These are phyloP conservation scores for Phytophthora brassicae DNA, from an alignment of 352 stramenopile species.

Conservation along the genomic window DNA sequence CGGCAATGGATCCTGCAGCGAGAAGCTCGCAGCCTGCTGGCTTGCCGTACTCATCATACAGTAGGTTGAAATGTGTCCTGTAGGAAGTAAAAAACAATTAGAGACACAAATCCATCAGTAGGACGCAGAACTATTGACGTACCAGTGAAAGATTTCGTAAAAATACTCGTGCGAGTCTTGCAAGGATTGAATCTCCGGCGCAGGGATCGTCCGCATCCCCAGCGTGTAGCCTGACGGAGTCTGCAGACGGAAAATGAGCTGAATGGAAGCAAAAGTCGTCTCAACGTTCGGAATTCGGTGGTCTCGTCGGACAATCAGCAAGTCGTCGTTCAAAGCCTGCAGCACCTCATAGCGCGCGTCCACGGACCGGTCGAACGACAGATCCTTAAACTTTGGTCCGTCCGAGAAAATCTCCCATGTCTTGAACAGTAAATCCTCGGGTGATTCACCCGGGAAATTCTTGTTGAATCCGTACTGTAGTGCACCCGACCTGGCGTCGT, in stretches of 20 bases:
- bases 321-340: slow-evolving; percentile 61
- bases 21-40: slow-evolving; percentile 54
- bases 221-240: slow-evolving; percentile 57
- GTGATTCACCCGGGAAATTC: slow-evolving; percentile 31
- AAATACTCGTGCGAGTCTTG: slow-evolving; percentile 55
- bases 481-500: slow-evolving; percentile 23
- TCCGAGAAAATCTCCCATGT: slow-evolving; percentile 56
- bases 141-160: slow-evolving; percentile 68
- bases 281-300: slow-evolving; percentile 48
- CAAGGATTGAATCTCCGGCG: slow-evolving; percentile 49
- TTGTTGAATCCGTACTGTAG: slow-evolving; percentile 72
- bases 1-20: slow-evolving; percentile 47
- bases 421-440: slow-evolving; percentile 38
- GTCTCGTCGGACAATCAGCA: slow-evolving; percentile 61
- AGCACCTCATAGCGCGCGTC: slow-evolving; percentile 51
- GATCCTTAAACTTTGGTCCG: slow-evolving; percentile 37
- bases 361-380: slow-evolving; percentile 58
- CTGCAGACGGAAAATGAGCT: slow-evolving; percentile 69
- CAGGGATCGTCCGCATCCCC: slow-evolving; percentile 64
- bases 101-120: no score
- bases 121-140: slow-evolving; percentile 14
- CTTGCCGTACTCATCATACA: slow-evolving; percentile 44
- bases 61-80: slow-evolving; percentile 65
- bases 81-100: slow-evolving; percentile 9
- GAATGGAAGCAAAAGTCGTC: slow-evolving; percentile 53